Evolutionary conservation across 23 red algal species (phyloP), one percentile per base, ranked within the genome.

Genomic region (Agarophyton chilense): DNA sequence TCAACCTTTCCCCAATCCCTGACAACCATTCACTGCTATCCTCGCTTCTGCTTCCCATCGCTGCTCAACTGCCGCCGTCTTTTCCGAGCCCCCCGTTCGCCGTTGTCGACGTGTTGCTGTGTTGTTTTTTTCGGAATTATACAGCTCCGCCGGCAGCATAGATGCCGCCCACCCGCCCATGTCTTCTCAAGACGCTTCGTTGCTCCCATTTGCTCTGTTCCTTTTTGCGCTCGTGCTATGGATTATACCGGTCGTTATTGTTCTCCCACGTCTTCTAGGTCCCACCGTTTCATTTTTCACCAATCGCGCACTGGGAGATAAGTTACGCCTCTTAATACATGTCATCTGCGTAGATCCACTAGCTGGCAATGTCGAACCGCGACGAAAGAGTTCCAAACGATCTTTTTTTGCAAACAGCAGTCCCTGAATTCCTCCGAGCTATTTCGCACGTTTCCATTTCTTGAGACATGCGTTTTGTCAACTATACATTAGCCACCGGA

Each of bases 271-370:
- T 44, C 26, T 87, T 18, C 32, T 87, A 18, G 82, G 82, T 39
- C 82, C 31, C 45, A 24, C 57, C 11, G 40, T 84, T 45, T 52
- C 80, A 0, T 89, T 89, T 29, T 71, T 89, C 34, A 38, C 35
- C 35, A 89, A 89, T 56, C 67, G 85, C n/a, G 68, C 85, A 10
- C 39, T 38, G 0, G 63, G 85, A 31, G 67, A 79, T 44, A 41
- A 68, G 6, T 57, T 89, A 16, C 85, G 41, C 35, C 24, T 89
- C 55, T 7, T 41, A n/a, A 78, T 89, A 39, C 72, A 66, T 10
- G 38, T 51, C 49, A 77, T 89, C 33, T 71, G 78, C 54, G 78
- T 89, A 4, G 78, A 89, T 43, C 85, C 85, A 12, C 73, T 89
- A 5, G 85, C 85, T 10, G 85, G 85, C 7, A 18, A 44, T 72